phyloP scores from a whole-genome alignment of 192 early-diverging fungal genomes.

The Linnemannia zychae region DNA sequence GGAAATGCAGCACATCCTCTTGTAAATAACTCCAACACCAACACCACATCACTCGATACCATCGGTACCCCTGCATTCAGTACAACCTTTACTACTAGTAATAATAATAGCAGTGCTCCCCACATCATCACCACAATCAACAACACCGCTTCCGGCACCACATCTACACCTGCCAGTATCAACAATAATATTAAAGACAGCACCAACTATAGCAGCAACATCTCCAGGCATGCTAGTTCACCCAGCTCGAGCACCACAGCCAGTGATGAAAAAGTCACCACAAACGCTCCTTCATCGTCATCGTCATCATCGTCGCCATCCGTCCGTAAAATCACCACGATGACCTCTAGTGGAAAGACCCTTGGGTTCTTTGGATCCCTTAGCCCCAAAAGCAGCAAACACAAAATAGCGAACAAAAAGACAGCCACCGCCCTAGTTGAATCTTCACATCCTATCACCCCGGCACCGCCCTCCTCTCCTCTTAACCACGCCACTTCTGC shows the following conservation, averaged over 20 bases:
- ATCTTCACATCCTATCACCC: background rate
- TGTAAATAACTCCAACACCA: conserved; percentile 9
- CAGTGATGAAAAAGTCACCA: background rate
- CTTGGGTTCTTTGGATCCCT: conserved; percentile 37
- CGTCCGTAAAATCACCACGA: background rate
- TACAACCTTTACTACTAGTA: conserved; percentile 8
- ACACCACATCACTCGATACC: background rate
- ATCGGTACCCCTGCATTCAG: background rate
- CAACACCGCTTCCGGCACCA: background rate
- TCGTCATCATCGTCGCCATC: background rate
- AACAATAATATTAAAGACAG: background rate
- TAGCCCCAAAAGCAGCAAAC: conserved; percentile 34
- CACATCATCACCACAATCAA: background rate
- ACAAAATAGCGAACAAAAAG: conserved; percentile 13
- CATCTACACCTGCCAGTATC: background rate
- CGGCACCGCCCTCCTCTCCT: background rate
- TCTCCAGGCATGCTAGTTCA: conserved; percentile 1
- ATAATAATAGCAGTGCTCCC: conserved; percentile 1
- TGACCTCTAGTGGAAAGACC: conserved; percentile 19
- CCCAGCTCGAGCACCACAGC: background rate
- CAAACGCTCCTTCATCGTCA: too few relatives aligned
- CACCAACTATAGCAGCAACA: background rate
- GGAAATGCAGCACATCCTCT: background rate
- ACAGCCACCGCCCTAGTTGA: background rate
- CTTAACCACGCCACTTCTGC: background rate